phyloP scores from a whole-genome alignment of 306 rosid species.

The Pterocarpus macrocarpus region DNA sequence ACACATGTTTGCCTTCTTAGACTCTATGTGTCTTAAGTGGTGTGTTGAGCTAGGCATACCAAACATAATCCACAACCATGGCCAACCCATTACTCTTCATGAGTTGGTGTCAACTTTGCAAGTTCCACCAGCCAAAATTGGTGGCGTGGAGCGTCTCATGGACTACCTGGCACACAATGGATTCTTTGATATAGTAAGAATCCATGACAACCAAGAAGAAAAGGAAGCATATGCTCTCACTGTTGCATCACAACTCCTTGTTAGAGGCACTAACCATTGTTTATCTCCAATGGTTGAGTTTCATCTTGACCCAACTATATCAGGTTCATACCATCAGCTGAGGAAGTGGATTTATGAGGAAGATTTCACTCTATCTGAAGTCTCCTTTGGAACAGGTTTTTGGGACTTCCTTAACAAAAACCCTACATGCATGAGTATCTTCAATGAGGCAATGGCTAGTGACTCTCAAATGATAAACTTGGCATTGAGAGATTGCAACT shows the following conservation, averaged over 20 bases:
- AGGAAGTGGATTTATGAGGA: background rate
- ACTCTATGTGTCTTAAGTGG: conserved; percentile 18
- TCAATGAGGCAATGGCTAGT: conserved; percentile 52
- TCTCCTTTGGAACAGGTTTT: background rate
- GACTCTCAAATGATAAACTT: conserved; percentile 52
- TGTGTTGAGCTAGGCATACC: conserved; percentile 38
- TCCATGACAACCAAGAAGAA: background rate
- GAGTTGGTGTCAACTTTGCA: conserved; percentile 50
- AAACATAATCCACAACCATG: conserved; percentile 29
- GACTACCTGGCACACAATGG: conserved; percentile 45
- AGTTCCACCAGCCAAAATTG: conserved; percentile 34
- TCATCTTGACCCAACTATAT: background rate
- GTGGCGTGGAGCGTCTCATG: conserved; percentile 39
- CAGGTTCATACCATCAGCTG: background rate
- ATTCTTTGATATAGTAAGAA: conserved; percentile 24
- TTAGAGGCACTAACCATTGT: background rate
- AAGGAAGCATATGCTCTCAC: conserved; percentile 55
- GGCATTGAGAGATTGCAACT: conserved; percentile 50
- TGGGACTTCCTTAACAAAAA: conserved; percentile 33
- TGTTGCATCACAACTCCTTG: conserved; percentile 26
- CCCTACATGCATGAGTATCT: background rate
- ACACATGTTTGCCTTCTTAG: background rate
- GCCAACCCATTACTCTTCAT: conserved; percentile 47
- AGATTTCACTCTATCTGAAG: background rate
- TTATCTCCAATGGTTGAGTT: background rate